Evolutionary conservation across 306 rosid genomes (phyloP).

Genomic region (Astragalus membranaceus): DNA sequence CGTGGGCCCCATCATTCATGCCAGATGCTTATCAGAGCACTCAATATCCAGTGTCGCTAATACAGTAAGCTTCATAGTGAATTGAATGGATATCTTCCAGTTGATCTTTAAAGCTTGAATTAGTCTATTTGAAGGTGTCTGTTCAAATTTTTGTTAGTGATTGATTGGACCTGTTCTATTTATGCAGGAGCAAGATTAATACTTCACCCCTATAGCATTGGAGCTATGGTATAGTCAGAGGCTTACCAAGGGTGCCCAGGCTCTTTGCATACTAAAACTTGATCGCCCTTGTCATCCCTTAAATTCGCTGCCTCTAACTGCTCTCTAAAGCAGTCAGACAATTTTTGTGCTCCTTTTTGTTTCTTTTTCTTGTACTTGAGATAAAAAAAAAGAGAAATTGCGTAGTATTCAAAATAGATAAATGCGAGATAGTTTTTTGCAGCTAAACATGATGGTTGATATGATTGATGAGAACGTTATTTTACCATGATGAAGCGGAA

Average conservation of each 20-base stretch:
- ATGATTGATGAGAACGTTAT: conserved; percentile 20
- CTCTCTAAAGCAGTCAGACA: conserved; percentile 28
- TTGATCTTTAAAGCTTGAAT: not conserved
- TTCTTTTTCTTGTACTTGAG: conserved; percentile 15
- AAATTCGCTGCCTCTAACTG: conserved; percentile 36
- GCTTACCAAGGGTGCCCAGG: conserved; percentile 35
- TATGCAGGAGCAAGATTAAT: conserved; percentile 53
- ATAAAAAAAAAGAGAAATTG: not conserved
- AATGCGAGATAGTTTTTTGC: conserved; percentile 31
- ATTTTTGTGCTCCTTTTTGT: conserved; percentile 13
- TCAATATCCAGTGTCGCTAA: conserved; percentile 30
- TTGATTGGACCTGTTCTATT: conserved; percentile 20
- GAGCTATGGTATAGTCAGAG: conserved; percentile 16
- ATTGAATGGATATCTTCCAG: not conserved
- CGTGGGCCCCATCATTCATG: conserved; percentile 76
- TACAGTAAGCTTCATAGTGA: conserved; percentile 39
- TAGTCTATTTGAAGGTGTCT: not conserved
- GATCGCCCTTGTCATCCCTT: conserved; percentile 27
- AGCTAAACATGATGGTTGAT: conserved; percentile 23
- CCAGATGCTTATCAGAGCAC: conserved; percentile 57
- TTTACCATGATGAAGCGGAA: not conserved
- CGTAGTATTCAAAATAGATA: conserved; percentile 24
- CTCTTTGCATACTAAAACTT: conserved; percentile 34
- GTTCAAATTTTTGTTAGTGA: conserved; percentile 3
- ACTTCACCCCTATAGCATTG: not conserved